These are phyloP conservation scores for Sarcodon aspratus DNA, from an alignment of 768 basidiomycete genomes.

Conservation along the genomic window DNA sequence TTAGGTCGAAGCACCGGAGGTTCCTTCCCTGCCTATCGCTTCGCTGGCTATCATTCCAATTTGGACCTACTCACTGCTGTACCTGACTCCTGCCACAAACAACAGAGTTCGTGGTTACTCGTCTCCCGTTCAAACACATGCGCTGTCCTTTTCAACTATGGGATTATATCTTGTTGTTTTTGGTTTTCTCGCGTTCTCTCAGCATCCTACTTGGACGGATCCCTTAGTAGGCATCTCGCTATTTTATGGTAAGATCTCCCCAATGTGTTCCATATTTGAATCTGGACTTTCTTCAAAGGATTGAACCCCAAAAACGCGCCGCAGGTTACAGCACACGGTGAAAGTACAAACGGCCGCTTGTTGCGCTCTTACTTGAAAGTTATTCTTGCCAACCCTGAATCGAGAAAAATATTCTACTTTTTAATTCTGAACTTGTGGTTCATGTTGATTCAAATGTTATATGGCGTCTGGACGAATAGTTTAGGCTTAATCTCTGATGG, in stretches of 20 bases:
- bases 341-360: conserved; percentile 7
- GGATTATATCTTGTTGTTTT: conserved; percentile 37
- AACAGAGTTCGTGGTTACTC: conserved; percentile 18
- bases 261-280: background rate
- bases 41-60: conserved; percentile 51
- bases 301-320: background rate
- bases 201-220: conserved; percentile 48
- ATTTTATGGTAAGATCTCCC: conserved; percentile 44
- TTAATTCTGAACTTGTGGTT: conserved; percentile 88
- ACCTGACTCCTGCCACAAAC: background rate
- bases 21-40: conserved; percentile 42
- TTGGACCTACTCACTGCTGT: conserved; percentile 45
- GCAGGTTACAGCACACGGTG: background rate
- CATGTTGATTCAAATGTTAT: conserved; percentile 96
- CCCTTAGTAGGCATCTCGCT: conserved; percentile 43
- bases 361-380: conserved; percentile 74
- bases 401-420: conserved; percentile 95
- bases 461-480: conserved; percentile 96
- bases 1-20: conserved; percentile 20
- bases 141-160: conserved; percentile 45
- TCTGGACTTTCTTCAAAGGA: background rate
- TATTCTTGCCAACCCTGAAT: conserved; percentile 85
- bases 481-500: conserved; percentile 95
- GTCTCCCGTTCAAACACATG: conserved; percentile 44
- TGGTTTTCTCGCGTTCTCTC: conserved; percentile 55